Evolutionary conservation across 148 eudicot species (phyloP).

Genomic region (Polygonum aviculare): DNA sequence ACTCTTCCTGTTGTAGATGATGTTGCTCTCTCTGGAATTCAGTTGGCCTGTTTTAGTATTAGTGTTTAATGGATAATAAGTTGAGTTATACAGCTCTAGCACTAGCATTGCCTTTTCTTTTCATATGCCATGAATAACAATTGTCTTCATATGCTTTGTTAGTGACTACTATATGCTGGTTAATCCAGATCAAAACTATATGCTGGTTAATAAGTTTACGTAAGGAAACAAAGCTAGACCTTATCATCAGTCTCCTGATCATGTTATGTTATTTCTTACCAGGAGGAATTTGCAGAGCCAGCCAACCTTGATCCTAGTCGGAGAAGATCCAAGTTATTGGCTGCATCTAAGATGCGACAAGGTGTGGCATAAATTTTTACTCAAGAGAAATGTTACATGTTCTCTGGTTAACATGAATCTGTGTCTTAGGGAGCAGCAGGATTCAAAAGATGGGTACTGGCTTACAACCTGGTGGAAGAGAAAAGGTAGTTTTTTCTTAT

Average conservation of each 20-base stretch:
- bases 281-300: slow-evolving; percentile 56
- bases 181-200: slow-evolving; percentile 3
- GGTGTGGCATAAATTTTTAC: slow-evolving; percentile 28
- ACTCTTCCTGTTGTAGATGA: neutral
- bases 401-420: slow-evolving; percentile 9
- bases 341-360: slow-evolving; percentile 28
- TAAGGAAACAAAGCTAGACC: neutral
- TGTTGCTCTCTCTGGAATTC: neutral
- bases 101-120: neutral
- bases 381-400: neutral
- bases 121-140: neutral
- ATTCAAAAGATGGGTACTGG: slow-evolving; percentile 15
- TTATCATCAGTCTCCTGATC: neutral
- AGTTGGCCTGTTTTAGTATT: neutral
- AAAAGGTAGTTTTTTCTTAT: slow-evolving; percentile 36
- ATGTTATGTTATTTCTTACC: neutral
- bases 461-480: slow-evolving; percentile 21
- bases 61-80: neutral
- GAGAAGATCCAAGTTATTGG: slow-evolving; percentile 36
- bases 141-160: neutral
- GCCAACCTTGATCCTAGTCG: slow-evolving; percentile 36
- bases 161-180: neutral
- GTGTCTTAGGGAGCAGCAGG: slow-evolving; percentile 32
- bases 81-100: neutral
- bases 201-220: neutral